Percentiles rank a stretch among this genome's conserved stretches.
Evolutionary conservation across 148 eudicot species (phyloP).

Genomic region (Cornus controversa): DNA sequence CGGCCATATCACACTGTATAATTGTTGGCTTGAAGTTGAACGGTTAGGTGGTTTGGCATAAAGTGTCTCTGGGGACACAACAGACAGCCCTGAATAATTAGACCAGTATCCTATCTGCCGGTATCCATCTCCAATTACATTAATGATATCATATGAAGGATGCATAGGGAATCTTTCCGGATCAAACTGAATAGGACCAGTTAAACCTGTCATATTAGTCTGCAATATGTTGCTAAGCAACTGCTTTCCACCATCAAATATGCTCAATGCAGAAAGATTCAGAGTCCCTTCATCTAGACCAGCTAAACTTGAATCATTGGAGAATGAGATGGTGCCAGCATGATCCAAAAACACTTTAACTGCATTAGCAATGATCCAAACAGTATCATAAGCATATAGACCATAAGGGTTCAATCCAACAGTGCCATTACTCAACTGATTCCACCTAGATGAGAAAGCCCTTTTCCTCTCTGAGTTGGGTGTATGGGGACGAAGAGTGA

Average conservation of each 20-base stretch:
- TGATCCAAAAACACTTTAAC: constrained; percentile 34
- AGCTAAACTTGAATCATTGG: constrained; percentile 24
- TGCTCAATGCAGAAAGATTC: constrained; percentile 36
- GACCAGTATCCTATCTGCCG: constrained; percentile 38
- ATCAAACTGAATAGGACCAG: constrained; percentile 32
- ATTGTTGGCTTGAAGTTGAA: constrained; percentile 22
- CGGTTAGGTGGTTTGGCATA: constrained; percentile 21
- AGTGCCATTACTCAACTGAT: constrained; percentile 25
- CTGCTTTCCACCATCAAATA: constrained; percentile 40
- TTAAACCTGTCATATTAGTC: constrained; percentile 35
- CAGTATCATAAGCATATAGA: constrained; percentile 48
- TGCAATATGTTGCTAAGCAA: constrained; percentile 28
- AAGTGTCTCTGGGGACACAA: constrained; percentile 31
- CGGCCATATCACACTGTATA: constrained; percentile 34
- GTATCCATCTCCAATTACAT: constrained; percentile 15
- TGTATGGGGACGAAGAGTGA: constrained; percentile 61
- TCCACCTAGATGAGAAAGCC: constrained; percentile 31
- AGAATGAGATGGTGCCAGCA: constrained; percentile 34
- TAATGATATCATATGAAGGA: constrained; percentile 32
- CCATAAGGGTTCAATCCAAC: constrained; percentile 37
- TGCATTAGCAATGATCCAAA: constrained; percentile 48
- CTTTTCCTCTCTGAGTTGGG: constrained; percentile 47
- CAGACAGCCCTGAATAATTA: constrained; percentile 39
- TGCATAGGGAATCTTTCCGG: constrained; percentile 14
- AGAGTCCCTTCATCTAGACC: constrained; percentile 25